phyloP scores from a whole-genome alignment of 106 monocot genomes.

The Xerophyta viscosa region DNA sequence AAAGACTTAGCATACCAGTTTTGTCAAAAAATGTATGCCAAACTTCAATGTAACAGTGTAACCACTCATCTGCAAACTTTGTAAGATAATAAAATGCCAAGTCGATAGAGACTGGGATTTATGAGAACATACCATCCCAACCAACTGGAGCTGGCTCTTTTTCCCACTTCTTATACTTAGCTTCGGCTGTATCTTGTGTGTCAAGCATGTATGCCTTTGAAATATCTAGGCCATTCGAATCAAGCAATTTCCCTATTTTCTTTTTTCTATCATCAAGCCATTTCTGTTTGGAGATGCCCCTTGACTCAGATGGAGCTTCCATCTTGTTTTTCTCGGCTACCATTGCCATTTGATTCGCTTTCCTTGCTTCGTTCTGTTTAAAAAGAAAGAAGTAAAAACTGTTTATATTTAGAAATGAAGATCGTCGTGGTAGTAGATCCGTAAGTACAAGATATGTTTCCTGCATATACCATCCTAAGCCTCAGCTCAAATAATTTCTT shows the following conservation, averaged over 20 bases:
- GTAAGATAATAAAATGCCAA: background rate
- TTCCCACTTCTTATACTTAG: constrained; percentile 98
- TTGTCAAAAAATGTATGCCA: too few relatives aligned
- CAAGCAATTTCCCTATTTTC: constrained; percentile 91
- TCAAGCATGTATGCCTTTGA: constrained; percentile 97
- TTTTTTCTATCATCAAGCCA: constrained; percentile 97
- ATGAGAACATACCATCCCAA: constrained; percentile 69
- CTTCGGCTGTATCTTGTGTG: constrained; percentile 86
- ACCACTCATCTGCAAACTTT: background rate
- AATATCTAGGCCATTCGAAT: constrained; percentile 96
- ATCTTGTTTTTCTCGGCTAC: constrained; percentile 74
- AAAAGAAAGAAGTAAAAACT: constrained; percentile 1
- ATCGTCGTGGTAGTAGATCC: too few relatives aligned
- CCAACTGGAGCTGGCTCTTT: constrained; percentile 95
- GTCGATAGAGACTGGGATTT: background rate
- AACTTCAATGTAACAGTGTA: background rate
- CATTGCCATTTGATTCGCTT: constrained; percentile 90
- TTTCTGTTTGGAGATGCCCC: constrained; percentile 90
- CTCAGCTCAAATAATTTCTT: constrained; percentile 80
- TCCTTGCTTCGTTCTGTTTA: constrained; percentile 88
- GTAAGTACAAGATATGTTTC: background rate
- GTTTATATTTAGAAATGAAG: too few relatives aligned
- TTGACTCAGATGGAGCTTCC: constrained; percentile 69
- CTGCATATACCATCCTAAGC: constrained; percentile 80
- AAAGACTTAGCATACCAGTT: too few relatives aligned